These are phyloP conservation scores for Collybia sordida DNA, from an alignment of 768 basidiomycete genomes.

Conservation along the genomic window DNA sequence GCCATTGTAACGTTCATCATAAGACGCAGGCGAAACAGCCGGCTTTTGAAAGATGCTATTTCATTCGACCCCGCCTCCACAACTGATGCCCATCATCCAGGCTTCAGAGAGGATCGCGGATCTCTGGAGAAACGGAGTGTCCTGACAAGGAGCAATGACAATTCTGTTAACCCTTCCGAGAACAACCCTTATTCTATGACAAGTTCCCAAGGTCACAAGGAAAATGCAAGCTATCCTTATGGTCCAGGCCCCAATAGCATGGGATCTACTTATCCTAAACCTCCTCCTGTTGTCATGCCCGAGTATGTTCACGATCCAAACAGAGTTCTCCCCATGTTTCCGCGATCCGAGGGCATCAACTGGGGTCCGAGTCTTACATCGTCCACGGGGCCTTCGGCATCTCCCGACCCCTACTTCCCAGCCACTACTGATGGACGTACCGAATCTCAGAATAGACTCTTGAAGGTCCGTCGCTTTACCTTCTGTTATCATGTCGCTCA, in stretches of 20 bases:
- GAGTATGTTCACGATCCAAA: background rate
- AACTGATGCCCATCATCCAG: conserved; percentile 17
- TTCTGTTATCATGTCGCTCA: background rate
- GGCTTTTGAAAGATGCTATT: conserved; percentile 43
- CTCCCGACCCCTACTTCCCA: background rate
- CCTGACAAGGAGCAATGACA: conserved; percentile 27
- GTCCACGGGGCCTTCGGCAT: conserved; percentile 1
- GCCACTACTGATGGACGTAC: background rate
- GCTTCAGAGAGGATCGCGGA: conserved; percentile 20
- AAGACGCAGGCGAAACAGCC: conserved; percentile 46
- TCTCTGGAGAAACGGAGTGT: conserved; percentile 23
- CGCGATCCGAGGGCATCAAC: background rate
- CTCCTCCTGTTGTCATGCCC: background rate
- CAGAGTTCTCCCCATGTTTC: background rate
- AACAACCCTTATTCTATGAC: conserved; percentile 18
- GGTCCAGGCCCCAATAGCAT: no score
- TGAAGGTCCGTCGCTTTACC: conserved; percentile 7
- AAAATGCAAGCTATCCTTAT: background rate
- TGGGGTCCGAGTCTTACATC: conserved; percentile 7
- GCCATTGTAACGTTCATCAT: conserved; percentile 43
- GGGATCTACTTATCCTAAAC: background rate
- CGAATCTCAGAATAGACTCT: conserved; percentile 3
- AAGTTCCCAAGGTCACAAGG: conserved; percentile 5
- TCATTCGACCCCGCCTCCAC: conserved; percentile 47
- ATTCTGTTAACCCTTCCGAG: conserved; percentile 14